Evolutionary conservation across 2,329 filamentous ascomycete genomes (phyloP), one percentile per base, ranked within the genome.

Genomic region (Epichloe baconii): DNA sequence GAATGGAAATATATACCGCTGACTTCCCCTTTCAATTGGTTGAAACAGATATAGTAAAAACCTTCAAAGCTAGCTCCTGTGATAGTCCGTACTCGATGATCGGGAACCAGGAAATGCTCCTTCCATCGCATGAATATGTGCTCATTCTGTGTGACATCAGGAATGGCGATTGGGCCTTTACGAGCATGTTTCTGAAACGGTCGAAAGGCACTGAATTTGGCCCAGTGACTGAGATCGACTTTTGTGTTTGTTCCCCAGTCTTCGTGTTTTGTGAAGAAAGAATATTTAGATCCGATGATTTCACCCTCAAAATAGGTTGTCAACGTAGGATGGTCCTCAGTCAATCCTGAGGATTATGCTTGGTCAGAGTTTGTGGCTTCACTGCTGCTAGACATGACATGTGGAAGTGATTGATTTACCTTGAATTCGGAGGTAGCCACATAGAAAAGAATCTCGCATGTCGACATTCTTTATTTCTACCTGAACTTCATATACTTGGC

Each of bases 41-140:
- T 95, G 72, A 97, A 97, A 71, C 90, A 96, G 58, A 98, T 97
- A 64, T 98, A 98, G 66, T 97, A 98, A 66, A 98, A 98, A 0
- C 93, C 93, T 64, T 98, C 93, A 54, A 97, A 98, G 63, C 91
- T 97, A 7, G 93, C 93, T 17, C 93, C 93, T 36, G 82, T 86
- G 55, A 98, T 95, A 11, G 87, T 94, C 54, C 85, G 80, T 19
- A 97, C 89, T 15, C 87, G 80, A 66, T 98, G 93, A 62, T 98
- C 90, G 1, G 93, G 93, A 0, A 98, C 93, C 0, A 98, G 74
- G 62, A 98, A 98, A 61, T 95, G 89, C 64, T 98, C 93, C 68
- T 98, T 98, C 93, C 93, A 98, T 54, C 93, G 82, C 93, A 98
- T 98, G 63, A 96, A 98, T 35, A 98, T 83, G 65, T 94, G 83